Conservation (phyloP, 2,329 filamentous ascomycete species). For the Paracorniculantispora psalliotae region DNA sequence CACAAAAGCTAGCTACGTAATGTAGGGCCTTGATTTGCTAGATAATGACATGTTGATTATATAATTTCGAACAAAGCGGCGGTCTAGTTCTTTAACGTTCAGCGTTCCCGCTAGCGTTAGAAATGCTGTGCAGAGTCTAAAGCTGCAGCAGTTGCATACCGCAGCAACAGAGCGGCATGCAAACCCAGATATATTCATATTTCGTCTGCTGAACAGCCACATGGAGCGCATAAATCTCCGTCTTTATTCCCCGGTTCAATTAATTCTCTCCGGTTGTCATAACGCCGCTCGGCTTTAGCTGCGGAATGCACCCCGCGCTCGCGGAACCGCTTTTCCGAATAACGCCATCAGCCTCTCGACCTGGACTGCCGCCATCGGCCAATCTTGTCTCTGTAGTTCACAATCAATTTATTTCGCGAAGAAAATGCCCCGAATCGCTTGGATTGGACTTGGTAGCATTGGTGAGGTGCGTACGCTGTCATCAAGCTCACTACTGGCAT, state of each 20-base stretch:
- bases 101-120: too few relatives aligned
- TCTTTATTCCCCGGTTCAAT: too few relatives aligned
- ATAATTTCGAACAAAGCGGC: too few relatives aligned
- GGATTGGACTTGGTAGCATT: slow-evolving; percentile 4
- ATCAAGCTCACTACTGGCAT: not conserved
- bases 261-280: not conserved
- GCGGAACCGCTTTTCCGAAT: not conserved
- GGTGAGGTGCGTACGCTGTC: not conserved
- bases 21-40: too few relatives aligned
- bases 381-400: not conserved
- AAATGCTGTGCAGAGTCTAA: too few relatives aligned
- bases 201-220: too few relatives aligned
- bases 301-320: not conserved
- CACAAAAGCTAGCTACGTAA: too few relatives aligned
- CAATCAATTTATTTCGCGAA: not conserved
- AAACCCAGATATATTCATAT: not conserved
- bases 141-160: too few relatives aligned
- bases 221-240: too few relatives aligned
- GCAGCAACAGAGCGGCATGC: not conserved
- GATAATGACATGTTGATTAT: too few relatives aligned
- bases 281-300: not conserved
- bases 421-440: not conserved
- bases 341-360: not conserved
- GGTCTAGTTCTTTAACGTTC: too few relatives aligned
- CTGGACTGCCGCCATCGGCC: not conserved